Evolutionary conservation across 148 eudicot genomes (phyloP).

Genomic region (Beta vulgaris): DNA sequence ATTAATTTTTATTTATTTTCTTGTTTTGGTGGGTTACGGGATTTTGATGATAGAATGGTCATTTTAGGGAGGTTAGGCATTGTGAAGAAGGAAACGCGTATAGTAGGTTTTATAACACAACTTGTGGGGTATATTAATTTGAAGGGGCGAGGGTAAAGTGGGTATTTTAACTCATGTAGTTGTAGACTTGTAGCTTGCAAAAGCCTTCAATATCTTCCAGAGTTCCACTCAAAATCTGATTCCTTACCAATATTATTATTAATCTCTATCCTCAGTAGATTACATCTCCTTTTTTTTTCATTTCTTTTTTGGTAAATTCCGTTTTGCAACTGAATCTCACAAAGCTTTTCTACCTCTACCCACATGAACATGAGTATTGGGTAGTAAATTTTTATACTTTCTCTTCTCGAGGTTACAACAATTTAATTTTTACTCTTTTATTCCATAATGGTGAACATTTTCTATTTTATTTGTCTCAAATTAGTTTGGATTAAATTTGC

Average conservation of each 20-base stretch:
- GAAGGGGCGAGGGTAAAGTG: background rate
- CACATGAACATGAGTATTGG: too few species aligned
- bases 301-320: background rate
- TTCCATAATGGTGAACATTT: too few species aligned
- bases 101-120: constrained; percentile 1
- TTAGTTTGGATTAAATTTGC: too few species aligned
- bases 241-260: constrained; percentile 8
- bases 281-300: background rate
- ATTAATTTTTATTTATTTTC: too few species aligned
- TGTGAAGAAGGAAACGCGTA: constrained; percentile 23
- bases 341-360: background rate
- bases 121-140: constrained; percentile 21
- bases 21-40: too few species aligned
- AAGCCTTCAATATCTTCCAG: too few species aligned
- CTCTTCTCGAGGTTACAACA: too few species aligned
- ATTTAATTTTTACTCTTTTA: too few species aligned
- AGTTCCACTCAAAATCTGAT: constrained; percentile 9
- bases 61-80: constrained; percentile 9
- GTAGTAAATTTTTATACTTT: background rate
- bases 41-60: constrained; percentile 12
- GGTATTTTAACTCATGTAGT: background rate
- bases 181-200: too few species aligned
- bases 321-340: constrained; percentile 7
- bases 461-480: too few species aligned
- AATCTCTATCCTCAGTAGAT: background rate